These are phyloP conservation scores for Linum usitatissimum DNA, from an alignment of 345 rosid genomes.

Conservation along the genomic window DNA sequence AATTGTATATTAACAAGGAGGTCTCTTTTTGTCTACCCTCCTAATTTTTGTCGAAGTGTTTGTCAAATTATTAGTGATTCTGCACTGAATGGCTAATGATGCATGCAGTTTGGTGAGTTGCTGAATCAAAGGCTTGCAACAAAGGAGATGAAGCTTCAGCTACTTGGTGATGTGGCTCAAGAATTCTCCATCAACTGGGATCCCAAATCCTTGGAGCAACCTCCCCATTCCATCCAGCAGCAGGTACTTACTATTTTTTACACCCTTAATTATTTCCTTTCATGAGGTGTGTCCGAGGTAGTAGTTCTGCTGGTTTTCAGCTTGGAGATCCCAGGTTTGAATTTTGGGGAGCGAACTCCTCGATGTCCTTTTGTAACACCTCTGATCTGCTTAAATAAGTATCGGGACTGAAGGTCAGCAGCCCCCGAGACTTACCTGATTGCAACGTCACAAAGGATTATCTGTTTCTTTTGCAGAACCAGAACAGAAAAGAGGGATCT, in stretches of 20 bases:
- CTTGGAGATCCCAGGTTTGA: no score
- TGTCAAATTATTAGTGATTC: not conserved
- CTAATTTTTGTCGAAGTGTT: no score
- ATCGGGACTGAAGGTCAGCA: no score
- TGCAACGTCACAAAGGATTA: no score
- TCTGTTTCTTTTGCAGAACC: conserved; percentile 16
- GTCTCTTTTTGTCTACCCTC: conserved; percentile 18
- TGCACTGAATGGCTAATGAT: conserved; percentile 2
- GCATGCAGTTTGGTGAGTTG: conserved; percentile 39
- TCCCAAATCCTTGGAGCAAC: conserved; percentile 38
- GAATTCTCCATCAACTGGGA: conserved; percentile 63
- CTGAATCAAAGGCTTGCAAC: conserved; percentile 34
- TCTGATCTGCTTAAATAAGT: no score
- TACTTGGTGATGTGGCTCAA: conserved; percentile 41
- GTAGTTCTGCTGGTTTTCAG: no score
- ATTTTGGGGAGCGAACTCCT: no score
- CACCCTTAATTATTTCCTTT: conserved; percentile 10
- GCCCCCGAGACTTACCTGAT: no score
- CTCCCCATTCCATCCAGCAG: no score
- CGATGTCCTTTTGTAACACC: no score
- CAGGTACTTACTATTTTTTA: conserved; percentile 27
- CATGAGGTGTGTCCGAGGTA: not conserved
- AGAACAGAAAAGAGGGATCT: conserved; percentile 1
- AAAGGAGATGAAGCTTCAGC: conserved; percentile 58
- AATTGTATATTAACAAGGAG: conserved; percentile 44